Base-by-base conservation (phyloP, 2,329 filamentous ascomycete genomes). In the Bipolaris bicolor region DNA sequence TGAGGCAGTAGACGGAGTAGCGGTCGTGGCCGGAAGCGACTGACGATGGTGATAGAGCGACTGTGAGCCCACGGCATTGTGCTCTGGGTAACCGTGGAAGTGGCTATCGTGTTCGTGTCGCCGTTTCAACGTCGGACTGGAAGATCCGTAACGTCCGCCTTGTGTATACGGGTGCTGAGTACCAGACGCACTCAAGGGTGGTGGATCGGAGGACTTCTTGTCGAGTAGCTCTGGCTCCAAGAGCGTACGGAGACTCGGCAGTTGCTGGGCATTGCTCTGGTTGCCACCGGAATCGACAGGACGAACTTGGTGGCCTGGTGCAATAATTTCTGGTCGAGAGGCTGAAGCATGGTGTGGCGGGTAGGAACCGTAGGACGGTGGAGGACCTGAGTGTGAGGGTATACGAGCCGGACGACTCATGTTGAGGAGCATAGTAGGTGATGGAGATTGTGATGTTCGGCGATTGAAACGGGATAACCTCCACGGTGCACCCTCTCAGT, bases 331-430 rank as follows among this genome's bases (percentile, higher is more conserved):
- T 51, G 69, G 63, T 49, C 65, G 69, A 49, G 71, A 70, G 7
- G 65, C 59, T 52, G 66, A 63, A 52, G 64, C 67, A 62, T 58
- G 65, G 47, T 67, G 57, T 55, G 62, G 60, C 57, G 70, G 64
- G 56, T 73, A 74, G 31, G 68, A 60, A 57, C 54, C 65, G 63
- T 73, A 71, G 41, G 68, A 68, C 10, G 65, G 56, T 36, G 68
- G 64, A 64, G 70, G 70, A 29, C 68, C 70, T 61, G 68, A 67
- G 90, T 92, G 96, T 69, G 91, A 90, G 1, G 92, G 91, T 72
- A 96, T 96, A 53, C 96, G 92, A 1, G 83, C 83, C 74, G 96
- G 90, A 20, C 91, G 92, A 69, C 96, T 91, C 65, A 96, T 92
- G 39, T 89, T 82, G 49, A 90, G 90, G 70, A 75, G 67, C 70